Evolutionary conservation across 2,329 filamentous ascomycete species (phyloP).

Genomic region (Neurospora sp.): DNA sequence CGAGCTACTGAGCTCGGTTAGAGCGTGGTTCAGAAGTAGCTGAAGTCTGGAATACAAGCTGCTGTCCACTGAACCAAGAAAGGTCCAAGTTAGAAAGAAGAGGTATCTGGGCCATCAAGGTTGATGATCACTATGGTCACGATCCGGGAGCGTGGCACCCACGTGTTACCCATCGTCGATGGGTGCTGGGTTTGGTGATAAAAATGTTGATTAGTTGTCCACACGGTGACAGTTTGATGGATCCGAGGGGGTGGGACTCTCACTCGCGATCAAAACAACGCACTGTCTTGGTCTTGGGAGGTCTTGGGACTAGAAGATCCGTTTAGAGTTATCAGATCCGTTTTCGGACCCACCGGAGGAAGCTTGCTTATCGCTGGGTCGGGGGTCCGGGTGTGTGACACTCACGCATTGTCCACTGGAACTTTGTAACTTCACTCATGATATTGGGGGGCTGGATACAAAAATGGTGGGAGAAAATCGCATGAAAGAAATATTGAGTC

Average conservation of each 20-base stretch:
- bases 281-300: not conserved
- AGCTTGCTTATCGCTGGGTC: not conserved
- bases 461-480: too few relatives aligned
- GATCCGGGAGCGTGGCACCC: not conserved
- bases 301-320: not conserved
- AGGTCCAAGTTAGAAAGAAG: not conserved
- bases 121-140: not conserved
- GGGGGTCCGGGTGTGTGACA: not conserved
- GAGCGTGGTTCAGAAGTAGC: not conserved
- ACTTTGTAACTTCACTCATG: too few relatives aligned
- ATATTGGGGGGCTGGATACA: not conserved
- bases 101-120: not conserved
- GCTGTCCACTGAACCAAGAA: not conserved
- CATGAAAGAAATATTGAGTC: not conserved
- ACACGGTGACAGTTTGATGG: not conserved
- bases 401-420: too few relatives aligned
- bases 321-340: conserved; percentile 8
- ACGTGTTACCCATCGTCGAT: not conserved
- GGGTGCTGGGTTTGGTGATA: not conserved
- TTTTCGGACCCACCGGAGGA: not conserved
- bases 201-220: not conserved
- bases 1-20: not conserved
- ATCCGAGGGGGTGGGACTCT: too few relatives aligned
- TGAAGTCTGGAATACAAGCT: not conserved
- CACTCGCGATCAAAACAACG: not conserved